Evolutionary conservation across 257 asterid species (phyloP).

Genomic region (Solanum peruvianum): DNA sequence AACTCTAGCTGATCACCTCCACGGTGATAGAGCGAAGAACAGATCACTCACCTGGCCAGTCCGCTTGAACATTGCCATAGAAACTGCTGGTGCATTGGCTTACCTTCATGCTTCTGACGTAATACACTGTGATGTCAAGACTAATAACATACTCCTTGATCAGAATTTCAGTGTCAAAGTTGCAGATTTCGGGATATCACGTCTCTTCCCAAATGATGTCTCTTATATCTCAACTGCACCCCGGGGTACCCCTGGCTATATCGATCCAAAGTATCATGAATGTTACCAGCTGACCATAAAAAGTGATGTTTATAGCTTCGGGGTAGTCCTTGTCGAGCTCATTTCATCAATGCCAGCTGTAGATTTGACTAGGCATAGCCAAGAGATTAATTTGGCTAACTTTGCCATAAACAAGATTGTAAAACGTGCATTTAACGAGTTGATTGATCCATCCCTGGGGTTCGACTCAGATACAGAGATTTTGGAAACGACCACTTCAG

Average conservation of each 20-base stretch:
- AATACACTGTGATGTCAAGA: slow-evolving; percentile 4
- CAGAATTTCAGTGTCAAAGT: not conserved
- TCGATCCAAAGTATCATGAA: not conserved
- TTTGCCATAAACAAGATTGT: not conserved
- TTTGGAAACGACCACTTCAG: not conserved
- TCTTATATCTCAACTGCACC: slow-evolving; percentile 3
- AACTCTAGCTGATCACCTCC: not conserved
- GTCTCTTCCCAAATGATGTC: not conserved
- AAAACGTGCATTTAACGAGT: not conserved
- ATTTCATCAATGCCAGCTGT: not conserved
- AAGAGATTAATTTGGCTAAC: not conserved
- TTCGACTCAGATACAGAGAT: not conserved
- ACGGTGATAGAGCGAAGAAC: not conserved
- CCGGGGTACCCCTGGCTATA: not conserved
- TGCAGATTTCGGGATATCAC: slow-evolving; percentile 5
- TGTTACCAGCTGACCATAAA: not conserved
- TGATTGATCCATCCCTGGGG: not conserved
- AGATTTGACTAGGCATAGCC: not conserved
- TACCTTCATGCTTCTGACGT: not conserved
- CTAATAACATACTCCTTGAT: not conserved
- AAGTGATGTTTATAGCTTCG: slow-evolving; percentile 1
- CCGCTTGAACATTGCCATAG: slow-evolving; percentile 1
- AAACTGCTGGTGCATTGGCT: slow-evolving; percentile 1
- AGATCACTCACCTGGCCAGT: not conserved
- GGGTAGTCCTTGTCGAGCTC: slow-evolving; percentile 2